Base-by-base conservation (phyloP, 1,284 basidiomycete species). In the Erythrobasidium hasegawianum region DNA sequence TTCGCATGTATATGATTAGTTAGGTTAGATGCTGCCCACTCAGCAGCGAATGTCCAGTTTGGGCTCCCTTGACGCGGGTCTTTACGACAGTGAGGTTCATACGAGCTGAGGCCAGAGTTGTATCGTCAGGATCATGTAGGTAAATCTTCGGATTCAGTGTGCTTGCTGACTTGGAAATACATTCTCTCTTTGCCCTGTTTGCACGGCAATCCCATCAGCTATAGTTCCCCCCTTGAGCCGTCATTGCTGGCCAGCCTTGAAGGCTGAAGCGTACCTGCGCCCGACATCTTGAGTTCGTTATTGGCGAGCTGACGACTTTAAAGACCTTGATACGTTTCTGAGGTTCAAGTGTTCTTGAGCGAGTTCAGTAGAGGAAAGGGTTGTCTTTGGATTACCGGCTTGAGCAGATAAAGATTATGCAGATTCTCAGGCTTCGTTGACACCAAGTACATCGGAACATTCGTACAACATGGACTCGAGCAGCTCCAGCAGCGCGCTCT, bases 21-120 rank as follows among this genome's bases (percentile, higher is more conserved):
- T 10, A 29, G n/a, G 0, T 26, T n/a, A n/a, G 3, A 20, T 18
- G 16, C 81, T 97, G 97, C 85, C 96, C 96, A 53, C 95, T 95
- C 45, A 98, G 84, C 16, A 98, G 81, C 0, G 92, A 97, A 79
- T 98, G 95, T 9, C 95, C 95, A 0, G 93, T 97, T 79, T 97
- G 93, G 7, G 96, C 96, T 27, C 95, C 88, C 57, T 68, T 68
- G 24, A 58, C 57, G 14, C 67, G 55, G 5, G 39, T 55, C 61
- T 68, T 68, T 60, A 68, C 57, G 47, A 64, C 33, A 38, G 61
- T 55, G 18, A 65, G 56, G 45, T 65, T 65, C 62, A 65, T 65
- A 18, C 62, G 62, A 20, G 62, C 62, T 65, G 45, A 14, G 40
- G 45, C 8, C 9, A 7, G 50, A 8, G 50, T 7, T 5, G 14